Conservation (phyloP, 306 rosid genomes). For the Quercus suber region DNA sequence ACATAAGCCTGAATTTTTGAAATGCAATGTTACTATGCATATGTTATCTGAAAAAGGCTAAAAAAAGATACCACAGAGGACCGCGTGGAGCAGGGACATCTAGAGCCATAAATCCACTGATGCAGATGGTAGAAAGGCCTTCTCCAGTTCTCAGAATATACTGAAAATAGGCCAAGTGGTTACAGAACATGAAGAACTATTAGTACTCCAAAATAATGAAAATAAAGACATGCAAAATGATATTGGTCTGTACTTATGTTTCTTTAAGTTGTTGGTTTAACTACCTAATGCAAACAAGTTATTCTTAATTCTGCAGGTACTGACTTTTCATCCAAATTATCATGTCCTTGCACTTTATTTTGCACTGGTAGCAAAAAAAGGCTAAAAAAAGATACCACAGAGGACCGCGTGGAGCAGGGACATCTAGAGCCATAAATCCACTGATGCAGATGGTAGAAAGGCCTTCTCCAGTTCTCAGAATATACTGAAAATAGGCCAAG, state of each 20-base stretch:
- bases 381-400: conserved; percentile 52
- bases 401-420: conserved; percentile 75
- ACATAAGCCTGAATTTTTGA: not conserved
- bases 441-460: conserved; percentile 59
- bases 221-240: not conserved
- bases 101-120: conserved; percentile 79
- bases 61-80: conserved; percentile 66
- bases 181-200: conserved; percentile 3
- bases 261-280: not conserved
- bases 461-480: conserved; percentile 77
- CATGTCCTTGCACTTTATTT: not conserved
- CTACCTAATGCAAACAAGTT: not conserved
- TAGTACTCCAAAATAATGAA: not conserved
- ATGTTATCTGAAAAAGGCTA: not conserved
- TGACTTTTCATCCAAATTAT: not conserved
- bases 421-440: conserved; percentile 74
- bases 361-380: too few species aligned
- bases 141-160: conserved; percentile 74
- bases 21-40: conserved; percentile 3
- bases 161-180: conserved; percentile 39
- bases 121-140: conserved; percentile 56
- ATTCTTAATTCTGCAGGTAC: too few species aligned
- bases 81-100: conserved; percentile 74
- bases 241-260: not conserved
- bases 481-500: conserved; percentile 50